Evolutionary conservation across 306 rosid genomes (phyloP), one percentile per base, ranked within the genome.

Genomic region (Styphnolobium japonicum): DNA sequence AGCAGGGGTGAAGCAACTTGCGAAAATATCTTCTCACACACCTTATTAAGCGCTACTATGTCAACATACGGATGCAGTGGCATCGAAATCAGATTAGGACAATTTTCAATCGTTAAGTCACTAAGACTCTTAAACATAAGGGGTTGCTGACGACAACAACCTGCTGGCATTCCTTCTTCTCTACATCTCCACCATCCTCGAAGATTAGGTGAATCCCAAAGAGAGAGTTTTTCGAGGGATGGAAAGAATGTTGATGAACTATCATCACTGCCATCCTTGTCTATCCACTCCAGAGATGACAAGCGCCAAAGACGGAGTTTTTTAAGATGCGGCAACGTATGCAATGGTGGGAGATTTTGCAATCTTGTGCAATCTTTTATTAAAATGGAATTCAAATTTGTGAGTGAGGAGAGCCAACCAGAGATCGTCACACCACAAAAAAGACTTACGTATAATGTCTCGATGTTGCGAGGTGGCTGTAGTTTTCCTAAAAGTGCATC

Each of bases 21-120:
- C 0, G 25, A 23, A 23, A 67, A 43, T 67, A 67, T 14, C 12
- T 6, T 45, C 23, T 7, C 73, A 23, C 14, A 23, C 14, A 45
- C 56, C 0, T 7, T 0, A 0, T 0, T 0, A 52, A 71, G 15
- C 9, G 7, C 9, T 1, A 37, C 1, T n/a, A 37, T 4, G 8
- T 8, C 6, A 7, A 37, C 42, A 37, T 37, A 37, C 6, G 42
- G 9, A 37, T 37, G 9, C 42, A 37, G 66, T 72, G 66, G 77
- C 14, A 72, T 4, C 9, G 66, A 72, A 36, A 5, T 36, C 3
- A 72, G 9, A 53, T 72, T 37, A 12, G 1, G 9, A 19, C 78
- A 73, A 6, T 0, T 0, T 2, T 0, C 0, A 56, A 73, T 73
- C 0, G 0, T 0, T 19, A 73, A 36, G 0, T 0, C 0, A 6